phyloP scores from a whole-genome alignment of 2,329 filamentous ascomycete species.

The Colletotrichum godetiae region DNA sequence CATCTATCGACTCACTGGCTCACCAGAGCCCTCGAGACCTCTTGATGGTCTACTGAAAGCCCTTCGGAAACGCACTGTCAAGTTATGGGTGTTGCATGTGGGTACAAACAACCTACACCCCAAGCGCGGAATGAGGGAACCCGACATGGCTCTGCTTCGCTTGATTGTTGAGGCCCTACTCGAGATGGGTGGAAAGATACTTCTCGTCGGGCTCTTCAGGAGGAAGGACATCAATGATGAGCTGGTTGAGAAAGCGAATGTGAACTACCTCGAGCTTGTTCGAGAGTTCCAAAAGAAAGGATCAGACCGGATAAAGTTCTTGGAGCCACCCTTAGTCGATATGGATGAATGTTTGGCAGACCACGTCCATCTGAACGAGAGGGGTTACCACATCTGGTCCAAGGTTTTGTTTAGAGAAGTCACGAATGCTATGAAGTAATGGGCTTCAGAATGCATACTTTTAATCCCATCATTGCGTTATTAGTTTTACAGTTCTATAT shows the following conservation, averaged over 20 bases:
- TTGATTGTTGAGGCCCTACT: neutral
- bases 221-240: neutral
- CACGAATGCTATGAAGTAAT: neutral
- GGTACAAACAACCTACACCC: neutral
- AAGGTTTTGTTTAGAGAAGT: neutral
- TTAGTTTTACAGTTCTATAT: neutral
- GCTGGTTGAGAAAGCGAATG: neutral
- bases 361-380: neutral
- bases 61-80: neutral
- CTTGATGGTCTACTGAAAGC: neutral
- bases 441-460: neutral
- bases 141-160: neutral
- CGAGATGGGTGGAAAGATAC: neutral
- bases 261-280: neutral
- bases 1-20: conserved; percentile 6
- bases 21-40: neutral
- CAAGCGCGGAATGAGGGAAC: neutral
- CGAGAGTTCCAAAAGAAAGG: neutral
- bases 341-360: neutral
- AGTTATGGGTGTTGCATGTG: neutral
- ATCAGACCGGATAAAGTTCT: neutral
- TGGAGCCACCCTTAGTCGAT: neutral
- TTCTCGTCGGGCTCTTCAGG: neutral
- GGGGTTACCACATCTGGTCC: neutral
- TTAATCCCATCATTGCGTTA: neutral